Evolutionary conservation across 495 filamentous ascomycete species (phyloP), one percentile per base, ranked within the genome.

Genomic region (Daldinia decipiens): DNA sequence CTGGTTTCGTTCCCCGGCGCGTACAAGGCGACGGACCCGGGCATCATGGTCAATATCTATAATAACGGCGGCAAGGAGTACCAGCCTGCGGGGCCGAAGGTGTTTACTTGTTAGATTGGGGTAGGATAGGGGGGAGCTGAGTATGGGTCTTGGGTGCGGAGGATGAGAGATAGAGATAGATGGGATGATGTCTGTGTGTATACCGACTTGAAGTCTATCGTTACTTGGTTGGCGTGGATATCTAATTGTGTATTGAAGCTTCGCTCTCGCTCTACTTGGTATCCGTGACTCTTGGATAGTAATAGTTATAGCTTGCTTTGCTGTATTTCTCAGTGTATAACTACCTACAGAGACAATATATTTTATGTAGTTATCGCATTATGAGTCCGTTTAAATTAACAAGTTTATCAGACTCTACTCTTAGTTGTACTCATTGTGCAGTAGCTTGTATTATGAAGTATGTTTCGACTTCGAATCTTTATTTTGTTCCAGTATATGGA

Each of bases 1-100:
- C 71, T 78, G 27, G 81, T 83, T 31, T 72, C 78, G 26, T 82
- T 83, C 71, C 82, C 82, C 3, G 82, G 82, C 36, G 82, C 79
- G 0, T 83, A 80, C 72, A 71, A 66, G 67, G 74, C 77, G 4
- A 78, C 77, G 4, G 80, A 83, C 60, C 82, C 82, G 5, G 82
- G 82, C 32, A 72, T 84, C 24, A 66, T 83, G 67, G 79, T 84
- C 65, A 83, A 84, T 61, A 83, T 84, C 58, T 84, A 84, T 71
- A 83, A 81, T n/a, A 76, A 76, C 60, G 74, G 74, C 61, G 71
- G 74, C 9, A 74, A 71, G 71, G 19, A 32, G 51, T 76, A 76
- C 47, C 60, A 76, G 71, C 74, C 74, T 5, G 74, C 74, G n/a
- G 74, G 74, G 21, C 74, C 74, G 11, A 38, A 51, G 5, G 74